Conservation (phyloP, 495 filamentous ascomycete genomes). For the Endocarpon pusillum region DNA sequence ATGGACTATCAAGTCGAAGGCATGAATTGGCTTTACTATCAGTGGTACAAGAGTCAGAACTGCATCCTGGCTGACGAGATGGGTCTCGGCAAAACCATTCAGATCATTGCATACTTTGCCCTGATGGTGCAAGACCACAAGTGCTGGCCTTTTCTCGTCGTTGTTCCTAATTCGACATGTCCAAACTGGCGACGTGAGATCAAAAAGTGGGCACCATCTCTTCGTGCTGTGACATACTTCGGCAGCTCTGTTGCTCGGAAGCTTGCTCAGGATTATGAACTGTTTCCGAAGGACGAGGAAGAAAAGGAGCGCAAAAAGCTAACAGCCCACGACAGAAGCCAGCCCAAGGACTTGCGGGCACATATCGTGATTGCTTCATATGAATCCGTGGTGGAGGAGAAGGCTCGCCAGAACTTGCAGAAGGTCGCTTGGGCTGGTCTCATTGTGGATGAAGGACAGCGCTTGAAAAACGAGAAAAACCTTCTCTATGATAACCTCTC, state of each 20-base stretch:
- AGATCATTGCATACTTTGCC: constrained; percentile 70
- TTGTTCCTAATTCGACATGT: constrained; percentile 87
- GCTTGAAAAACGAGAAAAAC: constrained; percentile 84
- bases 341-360: constrained; percentile 57
- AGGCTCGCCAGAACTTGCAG: constrained; percentile 42
- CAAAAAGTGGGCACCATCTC: constrained; percentile 73
- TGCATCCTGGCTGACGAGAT: constrained; percentile 97
- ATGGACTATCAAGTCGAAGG: constrained; percentile 94
- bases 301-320: constrained; percentile 29
- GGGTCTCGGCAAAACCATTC: constrained; percentile 96
- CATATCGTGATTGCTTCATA: constrained; percentile 94
- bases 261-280: constrained; percentile 58
- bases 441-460: constrained; percentile 90
- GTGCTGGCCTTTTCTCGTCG: constrained; percentile 84
- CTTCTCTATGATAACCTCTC: constrained; percentile 58
- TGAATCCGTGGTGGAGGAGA: constrained; percentile 59
- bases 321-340: too few species aligned
- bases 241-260: constrained; percentile 53
- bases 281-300: constrained; percentile 42
- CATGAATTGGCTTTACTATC: constrained; percentile 92
- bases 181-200: constrained; percentile 96
- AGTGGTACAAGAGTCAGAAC: constrained; percentile 63
- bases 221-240: constrained; percentile 83
- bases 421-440: constrained; percentile 69
- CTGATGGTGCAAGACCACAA: constrained; percentile 61